Conservation (phyloP, 306 rosid genomes). For the Lathyrus sativus region DNA sequence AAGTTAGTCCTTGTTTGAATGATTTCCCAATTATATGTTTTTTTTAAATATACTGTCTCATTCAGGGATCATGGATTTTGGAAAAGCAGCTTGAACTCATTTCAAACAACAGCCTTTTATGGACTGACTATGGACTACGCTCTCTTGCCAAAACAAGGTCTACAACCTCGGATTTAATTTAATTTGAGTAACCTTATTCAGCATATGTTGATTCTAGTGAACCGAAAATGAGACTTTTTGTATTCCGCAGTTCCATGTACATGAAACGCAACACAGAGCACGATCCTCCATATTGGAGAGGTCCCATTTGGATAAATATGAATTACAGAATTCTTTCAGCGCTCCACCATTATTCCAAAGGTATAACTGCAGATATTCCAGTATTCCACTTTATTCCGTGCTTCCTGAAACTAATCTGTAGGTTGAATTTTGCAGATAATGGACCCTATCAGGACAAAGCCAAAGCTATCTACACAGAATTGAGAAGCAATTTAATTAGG, state of each 20-base stretch:
- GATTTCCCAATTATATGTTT: constrained; percentile 29
- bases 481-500: constrained; percentile 85
- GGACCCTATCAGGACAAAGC: constrained; percentile 82
- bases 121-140: constrained; percentile 93
- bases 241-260: constrained; percentile 64
- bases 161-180: constrained; percentile 23
- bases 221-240: constrained; percentile 10
- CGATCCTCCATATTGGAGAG: constrained; percentile 97
- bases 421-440: constrained; percentile 52
- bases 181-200: constrained; percentile 24
- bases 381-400: not conserved
- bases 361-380: constrained; percentile 48
- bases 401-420: constrained; percentile 31
- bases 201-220: constrained; percentile 33
- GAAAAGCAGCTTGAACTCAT: constrained; percentile 86
- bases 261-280: constrained; percentile 93
- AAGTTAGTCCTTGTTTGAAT: not conserved
- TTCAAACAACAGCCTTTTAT: constrained; percentile 71
- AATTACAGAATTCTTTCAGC: constrained; percentile 82
- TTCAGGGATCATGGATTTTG: constrained; percentile 82
- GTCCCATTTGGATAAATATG: constrained; percentile 85
- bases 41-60: constrained; percentile 23
- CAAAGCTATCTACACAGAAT: constrained; percentile 60
- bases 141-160: constrained; percentile 93
- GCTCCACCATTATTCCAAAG: constrained; percentile 86